These are phyloP conservation scores for Gliomastix tumulicola DNA, from an alignment of 2,329 filamentous ascomycete genomes.

Conservation along the genomic window DNA sequence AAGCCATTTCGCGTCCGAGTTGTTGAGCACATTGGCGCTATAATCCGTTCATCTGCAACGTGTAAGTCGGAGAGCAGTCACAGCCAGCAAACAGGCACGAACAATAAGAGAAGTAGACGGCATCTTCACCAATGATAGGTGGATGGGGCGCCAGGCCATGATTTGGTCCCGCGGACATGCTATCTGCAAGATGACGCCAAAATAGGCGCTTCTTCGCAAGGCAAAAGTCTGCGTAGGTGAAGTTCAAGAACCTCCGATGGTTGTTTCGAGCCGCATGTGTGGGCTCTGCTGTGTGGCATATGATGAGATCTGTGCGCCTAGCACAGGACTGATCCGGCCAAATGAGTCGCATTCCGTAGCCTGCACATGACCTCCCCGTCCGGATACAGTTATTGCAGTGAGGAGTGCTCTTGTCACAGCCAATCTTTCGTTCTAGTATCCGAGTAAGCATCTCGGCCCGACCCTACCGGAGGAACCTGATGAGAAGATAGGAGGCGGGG, in stretches of 20 bases:
- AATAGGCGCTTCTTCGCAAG: not conserved
- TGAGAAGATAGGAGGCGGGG: not conserved
- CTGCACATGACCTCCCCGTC: constrained; percentile 31
- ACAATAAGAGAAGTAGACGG: constrained; percentile 13
- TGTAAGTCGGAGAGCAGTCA: not conserved
- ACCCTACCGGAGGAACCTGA: not conserved
- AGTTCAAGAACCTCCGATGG: constrained; percentile 29
- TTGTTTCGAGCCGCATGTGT: constrained; percentile 18
- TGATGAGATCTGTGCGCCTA: constrained; percentile 15
- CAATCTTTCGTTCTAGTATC: constrained; percentile 35
- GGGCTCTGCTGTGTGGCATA: too few species aligned
- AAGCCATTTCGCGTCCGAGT: constrained; percentile 39
- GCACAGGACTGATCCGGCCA: constrained; percentile 37
- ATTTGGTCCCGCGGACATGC: not conserved
- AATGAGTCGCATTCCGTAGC: constrained; percentile 36
- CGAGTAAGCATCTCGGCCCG: constrained; percentile 1
- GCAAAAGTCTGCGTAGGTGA: constrained; percentile 26
- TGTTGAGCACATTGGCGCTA: constrained; percentile 38
- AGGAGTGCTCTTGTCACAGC: constrained; percentile 35
- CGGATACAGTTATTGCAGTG: constrained; percentile 34
- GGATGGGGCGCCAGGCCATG: constrained; percentile 3
- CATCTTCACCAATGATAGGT: constrained; percentile 6
- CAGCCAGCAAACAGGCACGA: not conserved
- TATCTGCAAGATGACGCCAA: not conserved
- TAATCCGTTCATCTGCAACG: constrained; percentile 24